Base-by-base conservation (phyloP, 805 yeast species). In the Starmerella lactis-condensi region DNA sequence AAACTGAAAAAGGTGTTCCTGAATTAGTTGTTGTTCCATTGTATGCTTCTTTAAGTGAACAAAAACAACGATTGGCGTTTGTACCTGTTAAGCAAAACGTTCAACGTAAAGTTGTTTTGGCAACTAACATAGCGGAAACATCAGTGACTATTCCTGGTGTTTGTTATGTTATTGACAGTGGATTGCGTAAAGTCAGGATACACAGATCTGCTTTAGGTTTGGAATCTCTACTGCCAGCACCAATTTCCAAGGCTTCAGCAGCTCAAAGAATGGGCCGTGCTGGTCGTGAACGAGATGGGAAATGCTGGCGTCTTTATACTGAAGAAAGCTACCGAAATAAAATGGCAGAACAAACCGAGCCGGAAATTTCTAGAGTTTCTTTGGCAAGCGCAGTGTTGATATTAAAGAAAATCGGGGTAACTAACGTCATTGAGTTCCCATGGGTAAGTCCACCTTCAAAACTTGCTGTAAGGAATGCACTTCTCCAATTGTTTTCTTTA, bases 91-190 rank as follows among this genome's bases (percentile, higher is more conserved):
- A 71, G 20, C 55, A 64, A n/a, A 68, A 68, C 46, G 29, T 21
- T 3, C 24, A 28, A 9, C 65, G 98, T 41, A 89, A 89, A 50
- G 73, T 89, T 25, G 77, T 89, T 18, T 56, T 89, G 35, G 81
- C 96, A 6, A 89, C 99, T 1, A 89, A 89, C 50, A 82, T 89
- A 43, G 98, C 99, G 1, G 99, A 89, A 58, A 89, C 99, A 0
- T 89, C 98, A 19, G 72, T 89, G 38, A 89, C 99, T 3, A 89
- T 89, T 22, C 72, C 92, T 10, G 98, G 98, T 2, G 89, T 89
- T 12, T 68, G 79, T 42, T 89, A 78, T 47, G 96, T 89, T 6
- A 64, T 89, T 16, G 99, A 89, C 53, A 69, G 91, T 0, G 99
- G 99, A 0, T 58, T 85, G 29, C 64, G 95, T 35, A 89, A 89